Conservation (phyloP, 345 rosid species). For the Syzygium aromaticum region DNA sequence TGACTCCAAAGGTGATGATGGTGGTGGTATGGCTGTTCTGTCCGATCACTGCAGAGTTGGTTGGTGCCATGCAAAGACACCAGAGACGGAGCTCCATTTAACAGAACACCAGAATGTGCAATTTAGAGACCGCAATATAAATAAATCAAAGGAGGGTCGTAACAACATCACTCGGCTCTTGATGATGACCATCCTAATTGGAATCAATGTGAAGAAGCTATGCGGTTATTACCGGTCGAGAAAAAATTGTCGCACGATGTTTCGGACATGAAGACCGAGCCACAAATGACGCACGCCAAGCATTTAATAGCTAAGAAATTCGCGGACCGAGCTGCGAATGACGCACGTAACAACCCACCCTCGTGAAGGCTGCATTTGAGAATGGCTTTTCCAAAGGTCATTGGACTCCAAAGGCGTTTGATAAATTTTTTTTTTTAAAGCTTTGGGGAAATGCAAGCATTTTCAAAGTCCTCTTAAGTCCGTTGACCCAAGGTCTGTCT, state of each 20-base stretch:
- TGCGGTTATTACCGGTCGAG: not conserved
- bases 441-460: not conserved
- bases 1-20: not conserved
- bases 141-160: not conserved
- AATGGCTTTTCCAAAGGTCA: not conserved
- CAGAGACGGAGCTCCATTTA: not conserved
- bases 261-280: not conserved
- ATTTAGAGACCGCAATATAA: not conserved
- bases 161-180: not conserved
- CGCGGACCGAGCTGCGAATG: not conserved
- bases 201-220: not conserved
- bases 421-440: not conserved
- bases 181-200: not conserved
- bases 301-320: not conserved
- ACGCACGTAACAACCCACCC: not conserved
- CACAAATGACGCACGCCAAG: not conserved
- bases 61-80: not conserved
- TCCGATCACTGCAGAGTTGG: not conserved
- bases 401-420: not conserved
- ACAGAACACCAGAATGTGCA: not conserved
- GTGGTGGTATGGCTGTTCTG: not conserved
- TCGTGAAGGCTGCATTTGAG: not conserved
- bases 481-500: not conserved
- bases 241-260: not conserved
- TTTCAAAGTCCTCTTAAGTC: not conserved